phyloP scores from a whole-genome alignment of 2,329 filamentous ascomycete genomes.

The Cladosporium sp. region DNA sequence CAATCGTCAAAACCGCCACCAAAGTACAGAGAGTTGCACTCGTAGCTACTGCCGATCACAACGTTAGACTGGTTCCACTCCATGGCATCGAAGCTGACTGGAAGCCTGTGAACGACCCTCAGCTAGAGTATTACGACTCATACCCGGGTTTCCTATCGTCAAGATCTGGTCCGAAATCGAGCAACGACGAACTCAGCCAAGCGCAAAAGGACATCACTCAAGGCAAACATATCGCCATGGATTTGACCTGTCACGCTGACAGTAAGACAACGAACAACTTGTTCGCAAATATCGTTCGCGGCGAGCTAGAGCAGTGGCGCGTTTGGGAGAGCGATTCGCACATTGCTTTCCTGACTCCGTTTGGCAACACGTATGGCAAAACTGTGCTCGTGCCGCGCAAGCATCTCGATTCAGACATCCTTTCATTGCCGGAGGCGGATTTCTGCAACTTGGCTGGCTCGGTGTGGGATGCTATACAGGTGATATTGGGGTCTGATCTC shows the following conservation, averaged over 20 bases:
- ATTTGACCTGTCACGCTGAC: not conserved
- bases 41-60: not conserved
- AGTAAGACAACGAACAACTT: not conserved
- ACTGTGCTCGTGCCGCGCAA: constrained; percentile 12
- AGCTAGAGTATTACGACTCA: constrained; percentile 2
- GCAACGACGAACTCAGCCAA: not conserved
- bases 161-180: not conserved
- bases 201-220: not conserved
- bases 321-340: constrained; percentile 1
- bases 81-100: constrained; percentile 1
- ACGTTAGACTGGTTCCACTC: constrained; percentile 4
- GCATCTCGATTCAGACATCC: constrained; percentile 5
- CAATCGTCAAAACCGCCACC: constrained; percentile 6
- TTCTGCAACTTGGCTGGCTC: not conserved
- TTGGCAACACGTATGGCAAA: constrained; percentile 7
- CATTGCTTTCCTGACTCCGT: constrained; percentile 13
- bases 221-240: not conserved
- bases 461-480: constrained; percentile 8
- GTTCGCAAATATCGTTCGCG: constrained; percentile 13
- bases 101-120: not conserved
- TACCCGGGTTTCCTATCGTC: constrained; percentile 7
- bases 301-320: constrained; percentile 13
- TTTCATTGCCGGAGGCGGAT: not conserved
- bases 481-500: not conserved
- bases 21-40: constrained; percentile 9